Conservation (phyloP, 2,329 filamentous ascomycete genomes). For the Diaporthe sp. region DNA sequence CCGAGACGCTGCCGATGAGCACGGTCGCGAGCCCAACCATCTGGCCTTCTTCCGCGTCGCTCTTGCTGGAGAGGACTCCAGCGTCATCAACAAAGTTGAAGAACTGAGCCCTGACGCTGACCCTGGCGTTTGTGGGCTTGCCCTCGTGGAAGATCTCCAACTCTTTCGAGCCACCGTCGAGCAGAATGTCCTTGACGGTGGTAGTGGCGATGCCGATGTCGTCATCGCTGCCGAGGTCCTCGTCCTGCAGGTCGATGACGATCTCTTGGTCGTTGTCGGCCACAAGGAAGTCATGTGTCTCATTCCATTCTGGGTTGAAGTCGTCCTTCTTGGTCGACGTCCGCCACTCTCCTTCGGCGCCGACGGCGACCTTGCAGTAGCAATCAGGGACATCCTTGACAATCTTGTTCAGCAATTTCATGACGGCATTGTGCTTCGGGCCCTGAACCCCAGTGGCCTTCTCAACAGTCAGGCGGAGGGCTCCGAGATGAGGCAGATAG, state of each 20-base stretch:
- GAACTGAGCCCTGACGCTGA: slow-evolving; percentile 52
- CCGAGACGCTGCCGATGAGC: slow-evolving; percentile 53
- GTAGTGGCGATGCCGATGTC: slow-evolving; percentile 55
- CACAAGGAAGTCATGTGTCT: slow-evolving; percentile 59
- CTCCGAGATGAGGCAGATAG: slow-evolving; percentile 54
- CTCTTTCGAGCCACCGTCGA: slow-evolving; percentile 53
- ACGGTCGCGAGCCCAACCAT: slow-evolving; percentile 54
- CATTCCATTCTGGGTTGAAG: slow-evolving; percentile 56
- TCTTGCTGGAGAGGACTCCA: slow-evolving; percentile 43
- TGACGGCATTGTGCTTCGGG: slow-evolving; percentile 48
- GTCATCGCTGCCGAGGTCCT: slow-evolving; percentile 54
- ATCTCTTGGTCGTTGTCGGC: slow-evolving; percentile 56
- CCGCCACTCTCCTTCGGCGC: slow-evolving; percentile 55
- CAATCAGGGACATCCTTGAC: slow-evolving; percentile 59
- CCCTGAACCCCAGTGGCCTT: slow-evolving; percentile 50
- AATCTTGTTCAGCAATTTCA: slow-evolving; percentile 51
- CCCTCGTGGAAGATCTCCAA: slow-evolving; percentile 51
- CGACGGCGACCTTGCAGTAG: slow-evolving; percentile 55
- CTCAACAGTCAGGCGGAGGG: slow-evolving; percentile 55
- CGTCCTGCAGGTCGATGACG: slow-evolving; percentile 53
- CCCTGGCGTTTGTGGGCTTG: slow-evolving; percentile 46
- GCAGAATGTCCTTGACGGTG: slow-evolving; percentile 53
- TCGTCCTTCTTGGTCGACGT: slow-evolving; percentile 54
- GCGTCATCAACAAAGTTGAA: slow-evolving; percentile 52
- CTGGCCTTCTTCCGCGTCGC: slow-evolving; percentile 41